Percentiles rank a stretch among this genome's conserved stretches.
phyloP scores from a whole-genome alignment of 495 filamentous ascomycete species.

The Hamigera avellanea region DNA sequence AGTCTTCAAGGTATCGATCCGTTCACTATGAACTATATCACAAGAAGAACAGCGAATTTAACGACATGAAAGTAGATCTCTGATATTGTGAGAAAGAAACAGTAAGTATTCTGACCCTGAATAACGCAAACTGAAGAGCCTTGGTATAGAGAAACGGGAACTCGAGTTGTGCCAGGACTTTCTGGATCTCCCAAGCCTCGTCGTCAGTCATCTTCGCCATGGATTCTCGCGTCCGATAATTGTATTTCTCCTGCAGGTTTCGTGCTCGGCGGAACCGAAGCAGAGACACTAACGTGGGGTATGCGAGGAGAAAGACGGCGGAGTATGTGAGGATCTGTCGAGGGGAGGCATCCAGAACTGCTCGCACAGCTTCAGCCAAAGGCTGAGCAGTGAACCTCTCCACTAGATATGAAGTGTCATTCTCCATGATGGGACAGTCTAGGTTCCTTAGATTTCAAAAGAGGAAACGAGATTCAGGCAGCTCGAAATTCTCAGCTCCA shows the following conservation, averaged over 20 bases:
- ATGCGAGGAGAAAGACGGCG: slow-evolving; percentile 13
- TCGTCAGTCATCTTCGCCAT: slow-evolving; percentile 51
- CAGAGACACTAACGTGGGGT: slow-evolving; percentile 17
- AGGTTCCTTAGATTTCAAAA: no score
- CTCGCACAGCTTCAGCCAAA: background rate
- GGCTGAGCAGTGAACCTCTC: background rate
- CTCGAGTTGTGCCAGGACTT: slow-evolving; percentile 35
- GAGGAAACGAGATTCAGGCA: no score
- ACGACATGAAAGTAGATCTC: no score
- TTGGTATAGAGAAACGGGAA: slow-evolving; percentile 47
- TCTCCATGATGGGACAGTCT: no score
- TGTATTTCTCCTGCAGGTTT: slow-evolving; percentile 26
- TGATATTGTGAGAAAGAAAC: no score
- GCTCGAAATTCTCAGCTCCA: no score
- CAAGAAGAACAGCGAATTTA: no score
- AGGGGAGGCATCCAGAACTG: slow-evolving; percentile 6
- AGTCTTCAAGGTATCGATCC: background rate
- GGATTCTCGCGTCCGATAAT: slow-evolving; percentile 42
- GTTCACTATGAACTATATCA: no score
- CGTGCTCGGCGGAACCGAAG: slow-evolving; percentile 38
- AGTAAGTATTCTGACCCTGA: slow-evolving; percentile 31
- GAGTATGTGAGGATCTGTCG: slow-evolving; percentile 16
- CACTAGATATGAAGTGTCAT: background rate
- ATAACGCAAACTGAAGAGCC: slow-evolving; percentile 52
- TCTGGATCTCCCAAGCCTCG: slow-evolving; percentile 46